Conservation (phyloP, 2,329 filamentous ascomycete species). For the Botrytis fragariae region DNA sequence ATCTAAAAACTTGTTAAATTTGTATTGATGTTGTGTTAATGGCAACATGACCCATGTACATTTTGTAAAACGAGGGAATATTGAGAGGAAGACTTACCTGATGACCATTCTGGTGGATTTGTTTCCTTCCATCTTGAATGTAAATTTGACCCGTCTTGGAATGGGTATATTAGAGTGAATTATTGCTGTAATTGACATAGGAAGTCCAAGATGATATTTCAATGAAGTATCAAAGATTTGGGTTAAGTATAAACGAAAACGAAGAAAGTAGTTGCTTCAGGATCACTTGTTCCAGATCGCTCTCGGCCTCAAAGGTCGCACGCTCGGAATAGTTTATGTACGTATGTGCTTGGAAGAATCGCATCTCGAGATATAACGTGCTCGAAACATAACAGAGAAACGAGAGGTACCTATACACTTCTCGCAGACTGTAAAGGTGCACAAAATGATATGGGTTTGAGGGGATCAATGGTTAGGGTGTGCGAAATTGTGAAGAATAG, state of each 20-base stretch:
- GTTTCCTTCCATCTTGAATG: not conserved
- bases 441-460: not conserved
- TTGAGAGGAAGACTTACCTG: not conserved
- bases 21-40: not conserved
- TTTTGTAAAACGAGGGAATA: too few species aligned
- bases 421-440: fast-evolving
- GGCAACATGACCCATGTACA: too few species aligned
- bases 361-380: not conserved
- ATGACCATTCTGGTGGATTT: not conserved
- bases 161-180: not conserved
- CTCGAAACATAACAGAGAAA: not conserved
- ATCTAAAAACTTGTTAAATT: not conserved
- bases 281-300: too few species aligned
- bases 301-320: not conserved
- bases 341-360: too few species aligned
- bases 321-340: too few species aligned
- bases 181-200: not conserved
- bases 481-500: not conserved
- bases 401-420: not conserved
- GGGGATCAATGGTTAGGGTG: too few species aligned
- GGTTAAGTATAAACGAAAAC: not conserved
- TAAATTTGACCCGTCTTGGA: too few species aligned
- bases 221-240: too few species aligned
- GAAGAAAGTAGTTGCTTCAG: not conserved
- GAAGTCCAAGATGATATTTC: not conserved